Evolutionary conservation across 1,139 yeast genomes (phyloP), one percentile per base, ranked within the genome.

Genomic region (Wickerhamiella infanticola): DNA sequence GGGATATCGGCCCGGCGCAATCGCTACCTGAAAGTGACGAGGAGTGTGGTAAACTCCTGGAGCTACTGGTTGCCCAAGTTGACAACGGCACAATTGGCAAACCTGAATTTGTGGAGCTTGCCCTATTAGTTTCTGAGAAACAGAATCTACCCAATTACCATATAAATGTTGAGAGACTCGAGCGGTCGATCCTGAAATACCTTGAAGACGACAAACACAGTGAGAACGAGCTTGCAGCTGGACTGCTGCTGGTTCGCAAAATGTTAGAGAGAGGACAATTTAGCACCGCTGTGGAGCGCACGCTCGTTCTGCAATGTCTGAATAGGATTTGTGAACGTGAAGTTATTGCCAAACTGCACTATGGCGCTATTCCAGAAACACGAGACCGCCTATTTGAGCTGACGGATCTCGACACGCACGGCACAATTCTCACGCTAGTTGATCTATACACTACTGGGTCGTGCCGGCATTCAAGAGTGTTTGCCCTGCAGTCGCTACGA

Each of bases 1-100:
- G 33, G 33, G 33, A 29, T 29, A 11, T 11, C 2, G 33, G 11
- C 2, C 9, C 33, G 33, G 33, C 7, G 9, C 9, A 7, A 7
- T 7, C 33, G 11, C 9, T 57, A 23, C 59, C 61, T 5, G 50
- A 49, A 31, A 40, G 37, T 9, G 53, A 50, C 24, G 49, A 49
- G 5, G 58, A 53, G n/a, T 57, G 60, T 9, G 46, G 50, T 26
- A 41, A 47, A n/a, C 45, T 57, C 35, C 54, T 55, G 36, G 54
- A 51, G 23, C 41, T 50, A 8, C 51, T 57, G 13, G 48, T 53
- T 7, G 31, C 45, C 9, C 52, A 48, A 40, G 49, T 58, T 24
- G 50, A 51, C 13, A 43, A 47, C 3, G 43, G 47, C 31, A 44
- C 52, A 2, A 52, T 57, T 35, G 55, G 51, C 31, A 52, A 51